phyloP scores from a whole-genome alignment of 495 filamentous ascomycete genomes.

The Stereocaulon alpinum region DNA sequence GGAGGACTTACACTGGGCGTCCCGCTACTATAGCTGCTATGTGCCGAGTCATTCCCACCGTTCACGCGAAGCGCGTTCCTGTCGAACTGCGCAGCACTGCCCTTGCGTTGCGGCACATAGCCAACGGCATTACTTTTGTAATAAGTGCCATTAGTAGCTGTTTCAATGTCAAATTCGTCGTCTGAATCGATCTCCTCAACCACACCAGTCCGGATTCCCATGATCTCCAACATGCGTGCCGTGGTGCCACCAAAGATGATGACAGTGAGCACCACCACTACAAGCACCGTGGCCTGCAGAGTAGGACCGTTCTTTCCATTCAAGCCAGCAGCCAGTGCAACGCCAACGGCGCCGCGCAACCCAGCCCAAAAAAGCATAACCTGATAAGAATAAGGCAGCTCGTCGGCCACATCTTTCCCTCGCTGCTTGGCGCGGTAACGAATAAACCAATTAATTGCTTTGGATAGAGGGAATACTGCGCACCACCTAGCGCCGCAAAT shows the following conservation, averaged over 20 bases:
- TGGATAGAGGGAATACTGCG: conserved; percentile 87
- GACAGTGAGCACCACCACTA: conserved; percentile 93
- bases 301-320: conserved; percentile 65
- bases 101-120: conserved; percentile 53
- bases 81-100: conserved; percentile 41
- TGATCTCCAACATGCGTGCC: conserved; percentile 94
- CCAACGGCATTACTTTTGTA: conserved; percentile 69
- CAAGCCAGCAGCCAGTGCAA: conserved; percentile 87
- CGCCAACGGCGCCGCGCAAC: conserved; percentile 88
- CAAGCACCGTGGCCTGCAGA: conserved; percentile 82
- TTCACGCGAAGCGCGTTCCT: conserved; percentile 33
- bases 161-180: conserved; percentile 97
- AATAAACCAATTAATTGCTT: conserved; percentile 86
- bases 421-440: conserved; percentile 73
- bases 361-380: conserved; percentile 99
- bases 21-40: conserved; percentile 45
- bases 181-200: conserved; percentile 94
- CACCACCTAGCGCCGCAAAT: conserved; percentile 88
- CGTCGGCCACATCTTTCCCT: conserved; percentile 73
- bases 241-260: conserved; percentile 98
- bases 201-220: conserved; percentile 87
- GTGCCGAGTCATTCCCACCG: conserved; percentile 24
- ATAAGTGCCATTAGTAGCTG: conserved; percentile 62
- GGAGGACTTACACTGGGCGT: conserved; percentile 42
- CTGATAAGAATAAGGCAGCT: conserved; percentile 86